Percentiles rank a stretch among this genome's conserved stretches.
phyloP scores from a whole-genome alignment of 2,329 filamentous ascomycete genomes.

The Metarhizium humberi region DNA sequence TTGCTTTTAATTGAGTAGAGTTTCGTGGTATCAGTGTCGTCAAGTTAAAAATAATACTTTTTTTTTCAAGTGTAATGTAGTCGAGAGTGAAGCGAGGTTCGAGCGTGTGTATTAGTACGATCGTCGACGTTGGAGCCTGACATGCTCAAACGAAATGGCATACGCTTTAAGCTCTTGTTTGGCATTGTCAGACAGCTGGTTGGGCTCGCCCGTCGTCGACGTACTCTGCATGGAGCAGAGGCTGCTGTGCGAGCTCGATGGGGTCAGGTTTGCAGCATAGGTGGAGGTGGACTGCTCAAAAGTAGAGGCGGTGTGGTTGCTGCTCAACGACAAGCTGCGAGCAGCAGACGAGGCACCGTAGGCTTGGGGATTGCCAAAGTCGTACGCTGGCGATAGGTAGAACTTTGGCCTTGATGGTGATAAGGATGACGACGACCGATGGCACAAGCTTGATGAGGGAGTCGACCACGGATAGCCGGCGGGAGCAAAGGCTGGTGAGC shows the following conservation, averaged over 20 bases:
- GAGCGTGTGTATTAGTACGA: constrained; percentile 33
- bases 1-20: constrained; percentile 16
- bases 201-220: constrained; percentile 41
- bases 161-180: constrained; percentile 76
- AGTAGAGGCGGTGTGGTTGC: constrained; percentile 18
- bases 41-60: constrained; percentile 1
- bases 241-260: constrained; percentile 76
- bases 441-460: constrained; percentile 4
- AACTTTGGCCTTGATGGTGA: constrained; percentile 35
- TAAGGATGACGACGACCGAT: constrained; percentile 2
- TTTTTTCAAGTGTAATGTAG: constrained; percentile 2
- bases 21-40: constrained; percentile 16
- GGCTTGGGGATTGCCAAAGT: constrained; percentile 59
- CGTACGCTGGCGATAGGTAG: constrained; percentile 65
- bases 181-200: constrained; percentile 63
- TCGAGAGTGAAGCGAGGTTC: background rate
- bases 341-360: constrained; percentile 41
- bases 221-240: constrained; percentile 68
- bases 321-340: constrained; percentile 19
- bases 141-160: constrained; percentile 80
- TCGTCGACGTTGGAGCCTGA: constrained; percentile 51
- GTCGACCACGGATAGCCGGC: constrained; percentile 41
- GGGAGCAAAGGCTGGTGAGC: constrained; percentile 44
- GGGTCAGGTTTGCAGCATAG: constrained; percentile 40
- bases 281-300: constrained; percentile 11